Evolutionary conservation across 2,329 filamentous ascomycete genomes (phyloP), one percentile per base, ranked within the genome.

Genomic region (Claviceps maximensis): DNA sequence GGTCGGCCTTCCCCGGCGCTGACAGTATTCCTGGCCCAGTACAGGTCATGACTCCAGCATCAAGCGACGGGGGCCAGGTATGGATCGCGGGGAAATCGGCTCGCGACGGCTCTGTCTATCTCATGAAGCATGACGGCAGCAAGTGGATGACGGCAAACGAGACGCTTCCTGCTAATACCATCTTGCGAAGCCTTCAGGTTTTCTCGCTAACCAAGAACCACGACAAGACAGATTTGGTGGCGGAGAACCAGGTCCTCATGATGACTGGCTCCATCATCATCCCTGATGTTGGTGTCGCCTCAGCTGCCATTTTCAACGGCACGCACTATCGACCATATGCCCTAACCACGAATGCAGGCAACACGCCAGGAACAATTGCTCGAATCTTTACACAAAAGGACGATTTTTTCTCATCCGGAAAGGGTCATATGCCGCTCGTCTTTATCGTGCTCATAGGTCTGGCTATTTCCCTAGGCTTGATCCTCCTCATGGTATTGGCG

Each of bases 281-380:
- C 19, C 80, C 85, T 0, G 72, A 73, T 49, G 89, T 89, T 63
- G 90, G 91, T 54, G 84, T 83, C 54, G 88, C 86, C 6, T 95
- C 91, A 15, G 89, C 88, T 9, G 91, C 84, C 8, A 73, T 96
- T 29, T 98, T 87, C 72, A 88, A 97, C 63, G 93, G 93, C 61
- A 88, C 83, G 12, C 71, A 74, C 2, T 82, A 91, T 64, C 75
- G 75, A 50, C 91, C 93, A 0, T 95, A 91, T 66, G 78, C 89
- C 42, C 77, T 98, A 44, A 87, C 90, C 2, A 85, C 81, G 47
- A 84, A 77, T 54, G 69, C 76, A 13, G 76, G 82, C 61, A 82
- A 82, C 54, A 74, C 75, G 13, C 73, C 80, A 12, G 89, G 90
- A 49, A 90, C 82, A 61, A 79, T 98, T 62, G 83, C 86, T 36